Conservation (phyloP, 2,329 filamentous ascomycete genomes). For the Fusarium brevicatenulatum region DNA sequence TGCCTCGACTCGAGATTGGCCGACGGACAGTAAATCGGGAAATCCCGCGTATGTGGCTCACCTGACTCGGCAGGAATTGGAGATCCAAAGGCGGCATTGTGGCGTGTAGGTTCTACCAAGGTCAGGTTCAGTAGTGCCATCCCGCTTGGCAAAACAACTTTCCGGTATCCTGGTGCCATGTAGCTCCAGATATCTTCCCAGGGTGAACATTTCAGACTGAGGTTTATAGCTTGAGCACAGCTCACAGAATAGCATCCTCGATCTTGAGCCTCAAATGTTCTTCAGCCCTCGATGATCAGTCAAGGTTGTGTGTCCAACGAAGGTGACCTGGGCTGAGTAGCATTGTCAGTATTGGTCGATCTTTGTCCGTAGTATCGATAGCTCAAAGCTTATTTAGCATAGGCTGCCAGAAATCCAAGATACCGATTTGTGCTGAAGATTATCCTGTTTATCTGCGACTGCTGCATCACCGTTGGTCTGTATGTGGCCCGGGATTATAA, state of each 20-base stretch:
- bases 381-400: conserved; percentile 10
- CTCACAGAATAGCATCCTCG: not conserved
- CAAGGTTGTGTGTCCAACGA: not conserved
- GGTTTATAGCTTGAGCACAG: not conserved
- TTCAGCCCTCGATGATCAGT: not conserved
- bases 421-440: not conserved
- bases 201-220: not conserved
- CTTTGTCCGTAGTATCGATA: not conserved
- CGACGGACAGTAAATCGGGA: not conserved
- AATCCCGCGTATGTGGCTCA: not conserved
- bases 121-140: not conserved
- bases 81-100: not conserved
- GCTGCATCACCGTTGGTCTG: conserved; percentile 4
- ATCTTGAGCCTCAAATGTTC: not conserved
- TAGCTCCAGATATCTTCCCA: not conserved
- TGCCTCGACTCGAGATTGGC: not conserved
- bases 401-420: not conserved
- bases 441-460: not conserved
- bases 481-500: not conserved
- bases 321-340: not conserved
- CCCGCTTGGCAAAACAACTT: not conserved
- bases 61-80: not conserved
- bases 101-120: not conserved
- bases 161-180: not conserved
- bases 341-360: not conserved